Conservation (phyloP, 495 filamentous ascomycete species). For the Penicillium bialowiezense region DNA sequence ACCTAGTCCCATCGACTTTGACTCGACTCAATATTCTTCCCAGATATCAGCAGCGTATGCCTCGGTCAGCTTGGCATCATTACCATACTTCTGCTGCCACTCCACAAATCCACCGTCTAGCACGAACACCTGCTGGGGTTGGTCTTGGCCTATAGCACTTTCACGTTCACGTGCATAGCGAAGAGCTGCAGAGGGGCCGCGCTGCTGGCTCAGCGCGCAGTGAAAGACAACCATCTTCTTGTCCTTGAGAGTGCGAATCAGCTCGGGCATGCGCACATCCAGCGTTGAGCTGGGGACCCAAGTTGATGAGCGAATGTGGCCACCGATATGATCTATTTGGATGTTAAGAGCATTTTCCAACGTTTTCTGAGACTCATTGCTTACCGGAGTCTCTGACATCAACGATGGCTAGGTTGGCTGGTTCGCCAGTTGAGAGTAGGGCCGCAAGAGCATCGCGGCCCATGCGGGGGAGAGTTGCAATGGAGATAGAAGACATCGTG, state of each 20-base stretch:
- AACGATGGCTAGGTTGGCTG: slow-evolving; percentile 64
- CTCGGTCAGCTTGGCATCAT: slow-evolving; percentile 79
- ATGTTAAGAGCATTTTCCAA: background rate
- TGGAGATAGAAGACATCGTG: slow-evolving; percentile 54
- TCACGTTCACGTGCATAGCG: slow-evolving; percentile 44
- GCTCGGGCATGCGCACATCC: slow-evolving; percentile 73
- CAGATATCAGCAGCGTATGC: slow-evolving; percentile 84
- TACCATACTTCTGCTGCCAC: slow-evolving; percentile 85
- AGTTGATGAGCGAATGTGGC: slow-evolving; percentile 72
- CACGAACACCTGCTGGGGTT: slow-evolving; percentile 71
- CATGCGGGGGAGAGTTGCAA: slow-evolving; percentile 63
- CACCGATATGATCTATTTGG: slow-evolving; percentile 77
- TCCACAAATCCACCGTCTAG: slow-evolving; percentile 83
- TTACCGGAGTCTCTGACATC: slow-evolving; percentile 84
- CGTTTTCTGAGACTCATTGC: no score
- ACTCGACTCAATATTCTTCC: slow-evolving; percentile 52
- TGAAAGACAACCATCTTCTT: slow-evolving; percentile 90
- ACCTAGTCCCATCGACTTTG: background rate
- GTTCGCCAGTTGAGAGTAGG: slow-evolving; percentile 32
- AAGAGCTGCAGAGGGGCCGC: slow-evolving; percentile 50
- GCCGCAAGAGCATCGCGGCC: slow-evolving; percentile 59
- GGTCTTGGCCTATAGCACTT: slow-evolving; percentile 28
- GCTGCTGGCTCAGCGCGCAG: slow-evolving; percentile 89
- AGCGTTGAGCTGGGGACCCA: slow-evolving; percentile 74
- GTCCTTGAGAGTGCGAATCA: slow-evolving; percentile 73